Conservation (phyloP, 129 eudicot species). For the Flaveria bidentis region DNA sequence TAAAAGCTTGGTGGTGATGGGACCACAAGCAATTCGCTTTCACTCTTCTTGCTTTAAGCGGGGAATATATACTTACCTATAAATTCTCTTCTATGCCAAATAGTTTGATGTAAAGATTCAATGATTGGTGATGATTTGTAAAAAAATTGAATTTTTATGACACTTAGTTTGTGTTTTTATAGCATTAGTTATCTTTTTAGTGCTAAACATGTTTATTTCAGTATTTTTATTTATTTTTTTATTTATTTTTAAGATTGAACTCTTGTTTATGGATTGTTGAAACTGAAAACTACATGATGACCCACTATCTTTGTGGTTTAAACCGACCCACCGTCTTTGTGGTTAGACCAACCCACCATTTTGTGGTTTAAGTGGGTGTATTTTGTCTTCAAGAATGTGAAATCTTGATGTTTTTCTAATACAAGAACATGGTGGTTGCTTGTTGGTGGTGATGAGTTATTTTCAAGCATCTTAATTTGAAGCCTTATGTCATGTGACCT, state of each 20-base stretch:
- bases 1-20: too few relatives aligned
- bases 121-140: slow-evolving; percentile 12
- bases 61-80: not conserved
- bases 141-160: not conserved
- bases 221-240: not conserved
- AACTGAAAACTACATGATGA: too few relatives aligned
- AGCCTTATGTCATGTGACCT: slow-evolving; percentile 31
- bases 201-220: not conserved
- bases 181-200: not conserved
- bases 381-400: slow-evolving; percentile 19
- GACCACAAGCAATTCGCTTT: not conserved
- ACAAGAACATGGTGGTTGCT: slow-evolving; percentile 26
- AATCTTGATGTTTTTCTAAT: slow-evolving; percentile 13
- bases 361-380: not conserved
- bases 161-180: not conserved
- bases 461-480: slow-evolving; percentile 26
- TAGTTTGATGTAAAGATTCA: slow-evolving; percentile 27
- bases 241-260: not conserved
- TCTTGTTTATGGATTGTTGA: not conserved
- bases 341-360: too few relatives aligned
- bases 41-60: not conserved
- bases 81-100: slow-evolving; percentile 14
- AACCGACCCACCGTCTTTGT: too few relatives aligned
- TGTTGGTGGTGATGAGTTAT: slow-evolving; percentile 24
- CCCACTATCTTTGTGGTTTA: too few relatives aligned